Evolutionary conservation across 805 yeast genomes (phyloP), one percentile per base, ranked within the genome.

Genomic region (Starmerella roubikii): DNA sequence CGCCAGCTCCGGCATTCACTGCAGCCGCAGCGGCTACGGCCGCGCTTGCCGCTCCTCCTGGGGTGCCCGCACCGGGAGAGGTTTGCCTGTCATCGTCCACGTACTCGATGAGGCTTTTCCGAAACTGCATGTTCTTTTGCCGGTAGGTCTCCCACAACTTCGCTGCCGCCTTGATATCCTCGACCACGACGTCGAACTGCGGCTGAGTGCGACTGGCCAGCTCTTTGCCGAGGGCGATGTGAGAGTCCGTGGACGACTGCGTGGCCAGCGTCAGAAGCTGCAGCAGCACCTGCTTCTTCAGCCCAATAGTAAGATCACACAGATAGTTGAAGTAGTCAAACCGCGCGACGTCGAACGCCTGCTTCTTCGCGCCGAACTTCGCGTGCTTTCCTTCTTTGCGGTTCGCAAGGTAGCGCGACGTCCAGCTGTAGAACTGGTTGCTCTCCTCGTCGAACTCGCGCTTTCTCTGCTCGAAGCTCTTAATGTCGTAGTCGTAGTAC

Each of bases 371-470:
- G 25, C 57, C 51, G 38, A 63, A 64, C 49, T 65, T 66, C 10
- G 59, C 46, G 4, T 36, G 35, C 12, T 37, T 26, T 2, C 34
- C 37, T 18, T 44, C 45, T 26, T 56, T 55, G 40, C 59, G 60
- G 40, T 53, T 54, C 12, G 65, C 47, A 19, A 65, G 50, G 39
- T 65, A 65, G n/a, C 66, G 50, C 12, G 66, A 54, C 35, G 65
- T 55, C 67, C 68, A 65, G 25, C 65, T 53, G 45, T 65, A 65
- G 46, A 64, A 65, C 44, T 64, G 66, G 21, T 56, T 49, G 15
- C 65, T 59, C 36, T 62, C 65, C 34, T 65, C 69, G 37, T 65
- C 69, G 49, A 65, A 65, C 32, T 65, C 68, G 25, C 62, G 55
- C 37, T 64, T 64, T 32, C 60, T 54, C 20, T 45, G 37, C 24